Conservation (phyloP, 805 yeast genomes). For the Starmerella bombi region DNA sequence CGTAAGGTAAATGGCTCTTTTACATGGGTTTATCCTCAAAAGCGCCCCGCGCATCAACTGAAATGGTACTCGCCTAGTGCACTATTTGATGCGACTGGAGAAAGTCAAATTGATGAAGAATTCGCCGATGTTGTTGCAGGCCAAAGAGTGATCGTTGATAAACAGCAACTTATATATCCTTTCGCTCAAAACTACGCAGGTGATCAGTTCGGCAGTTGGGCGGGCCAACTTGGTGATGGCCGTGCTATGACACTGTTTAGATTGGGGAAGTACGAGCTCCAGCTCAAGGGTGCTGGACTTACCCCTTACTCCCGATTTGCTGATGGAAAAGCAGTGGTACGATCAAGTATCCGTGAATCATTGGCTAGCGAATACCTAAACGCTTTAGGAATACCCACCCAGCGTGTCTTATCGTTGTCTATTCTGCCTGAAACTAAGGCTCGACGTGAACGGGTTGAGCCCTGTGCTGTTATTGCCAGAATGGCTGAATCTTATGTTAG, state of each 20-base stretch:
- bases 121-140: conserved; percentile 54
- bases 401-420: conserved; percentile 68
- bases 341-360: conserved; percentile 82
- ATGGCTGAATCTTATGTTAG: conserved; percentile 81
- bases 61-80: conserved; percentile 50
- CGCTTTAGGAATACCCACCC: conserved; percentile 73
- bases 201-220: conserved; percentile 90
- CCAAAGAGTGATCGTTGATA: conserved; percentile 31
- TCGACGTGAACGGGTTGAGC: conserved; percentile 54
- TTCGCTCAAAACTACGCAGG: conserved; percentile 92
- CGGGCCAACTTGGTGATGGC: conserved; percentile 96
- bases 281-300: conserved; percentile 81
- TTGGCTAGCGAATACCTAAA: conserved; percentile 69
- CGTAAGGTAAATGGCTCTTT: conserved; percentile 48
- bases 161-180: conserved; percentile 42
- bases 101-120: conserved; percentile 31
- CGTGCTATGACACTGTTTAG: conserved; percentile 76
- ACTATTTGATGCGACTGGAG: conserved; percentile 46
- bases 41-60: conserved; percentile 33
- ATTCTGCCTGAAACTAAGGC: conserved; percentile 66
- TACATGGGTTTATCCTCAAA: conserved; percentile 61
- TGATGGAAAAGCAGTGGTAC: conserved; percentile 85
- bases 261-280: conserved; percentile 49
- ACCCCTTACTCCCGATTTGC: conserved; percentile 93
- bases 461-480: conserved; percentile 73